phyloP scores from a whole-genome alignment of 495 filamentous ascomycete genomes.

The Hypoxylon fragiforme region DNA sequence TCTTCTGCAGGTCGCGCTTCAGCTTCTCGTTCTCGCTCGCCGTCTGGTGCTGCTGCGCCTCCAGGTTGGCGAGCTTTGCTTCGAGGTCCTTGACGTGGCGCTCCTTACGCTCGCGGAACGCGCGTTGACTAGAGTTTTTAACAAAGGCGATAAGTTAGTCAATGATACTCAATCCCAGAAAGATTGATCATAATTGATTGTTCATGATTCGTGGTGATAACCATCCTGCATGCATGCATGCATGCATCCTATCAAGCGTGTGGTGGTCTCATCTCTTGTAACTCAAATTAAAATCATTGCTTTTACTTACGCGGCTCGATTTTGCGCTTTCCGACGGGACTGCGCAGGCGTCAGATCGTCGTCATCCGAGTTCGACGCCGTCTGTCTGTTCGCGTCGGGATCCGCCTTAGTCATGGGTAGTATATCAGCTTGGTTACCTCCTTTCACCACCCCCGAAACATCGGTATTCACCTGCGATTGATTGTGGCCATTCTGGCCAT shows the following conservation, averaged over 20 bases:
- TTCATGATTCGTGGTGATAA: too few relatives aligned
- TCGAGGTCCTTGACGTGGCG: constrained; percentile 91
- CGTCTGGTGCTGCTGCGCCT: constrained; percentile 53
- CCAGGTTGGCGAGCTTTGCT: constrained; percentile 75
- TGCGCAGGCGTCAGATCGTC: constrained; percentile 76
- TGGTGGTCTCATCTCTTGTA: too few relatives aligned
- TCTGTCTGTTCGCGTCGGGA: constrained; percentile 38
- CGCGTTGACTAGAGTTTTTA: constrained; percentile 70
- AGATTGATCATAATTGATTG: too few relatives aligned
- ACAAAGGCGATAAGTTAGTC: constrained; percentile 19
- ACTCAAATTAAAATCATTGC: too few relatives aligned
- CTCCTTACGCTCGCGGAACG: constrained; percentile 96
- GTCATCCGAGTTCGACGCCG: constrained; percentile 54
- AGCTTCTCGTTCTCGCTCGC: constrained; percentile 77
- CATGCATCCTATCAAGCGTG: too few relatives aligned
- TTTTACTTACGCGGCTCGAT: constrained; percentile 94
- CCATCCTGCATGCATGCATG: too few relatives aligned
- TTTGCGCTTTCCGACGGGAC: constrained; percentile 89
- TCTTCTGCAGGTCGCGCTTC: constrained; percentile 76
- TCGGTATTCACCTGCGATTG: constrained; percentile 37
- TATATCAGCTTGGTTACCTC: constrained; percentile 36
- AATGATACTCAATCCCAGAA: too few relatives aligned
- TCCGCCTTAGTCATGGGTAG: constrained; percentile 45
- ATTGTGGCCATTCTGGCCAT: constrained; percentile 28
- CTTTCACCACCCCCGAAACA: constrained; percentile 27